A percentile compares a stretch with the other conserved stretches of the same genome.
These are phyloP conservation scores for Meredithiella fracta DNA, from an alignment of 2,329 filamentous ascomycete genomes.

Conservation along the genomic window DNA sequence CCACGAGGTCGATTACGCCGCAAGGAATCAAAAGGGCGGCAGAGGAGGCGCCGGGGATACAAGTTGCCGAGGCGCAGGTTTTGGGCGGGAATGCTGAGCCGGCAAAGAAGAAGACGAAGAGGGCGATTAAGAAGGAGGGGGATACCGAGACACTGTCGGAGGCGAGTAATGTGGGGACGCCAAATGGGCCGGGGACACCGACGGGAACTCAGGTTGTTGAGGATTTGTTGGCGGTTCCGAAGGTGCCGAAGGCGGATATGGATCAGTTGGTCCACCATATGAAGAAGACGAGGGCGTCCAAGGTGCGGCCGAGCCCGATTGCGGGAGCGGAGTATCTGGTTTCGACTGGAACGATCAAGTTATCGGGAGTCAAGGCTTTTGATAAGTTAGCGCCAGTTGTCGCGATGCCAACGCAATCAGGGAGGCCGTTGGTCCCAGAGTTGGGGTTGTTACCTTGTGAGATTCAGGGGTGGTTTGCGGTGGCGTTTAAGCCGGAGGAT, in stretches of 20 bases:
- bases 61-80: neutral
- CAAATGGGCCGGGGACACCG: neutral
- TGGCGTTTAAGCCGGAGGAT: conserved; percentile 25
- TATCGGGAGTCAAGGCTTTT: conserved; percentile 28
- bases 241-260: conserved; percentile 16
- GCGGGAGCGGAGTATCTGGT: conserved; percentile 25
- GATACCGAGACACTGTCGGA: conserved; percentile 19
- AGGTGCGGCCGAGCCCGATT: conserved; percentile 24
- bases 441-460: conserved; percentile 27
- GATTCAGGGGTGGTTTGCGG: conserved; percentile 28
- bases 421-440: conserved; percentile 25
- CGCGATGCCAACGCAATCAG: conserved; percentile 25
- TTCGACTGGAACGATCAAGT: conserved; percentile 25
- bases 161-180: neutral
- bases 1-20: conserved; percentile 17
- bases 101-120: conserved; percentile 25
- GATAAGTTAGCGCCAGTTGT: conserved; percentile 29
- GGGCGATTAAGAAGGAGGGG: conserved; percentile 21
- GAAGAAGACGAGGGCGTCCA: conserved; percentile 24
- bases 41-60: conserved; percentile 15
- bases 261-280: conserved; percentile 23
- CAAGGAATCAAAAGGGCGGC: conserved; percentile 16
- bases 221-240: conserved; percentile 19
- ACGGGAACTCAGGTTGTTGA: conserved; percentile 16
- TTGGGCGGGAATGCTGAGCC: conserved; percentile 17